Evolutionary conservation across 176 grass and related monocot genomes (phyloP).

Genomic region (Phoenix dactylifera): DNA sequence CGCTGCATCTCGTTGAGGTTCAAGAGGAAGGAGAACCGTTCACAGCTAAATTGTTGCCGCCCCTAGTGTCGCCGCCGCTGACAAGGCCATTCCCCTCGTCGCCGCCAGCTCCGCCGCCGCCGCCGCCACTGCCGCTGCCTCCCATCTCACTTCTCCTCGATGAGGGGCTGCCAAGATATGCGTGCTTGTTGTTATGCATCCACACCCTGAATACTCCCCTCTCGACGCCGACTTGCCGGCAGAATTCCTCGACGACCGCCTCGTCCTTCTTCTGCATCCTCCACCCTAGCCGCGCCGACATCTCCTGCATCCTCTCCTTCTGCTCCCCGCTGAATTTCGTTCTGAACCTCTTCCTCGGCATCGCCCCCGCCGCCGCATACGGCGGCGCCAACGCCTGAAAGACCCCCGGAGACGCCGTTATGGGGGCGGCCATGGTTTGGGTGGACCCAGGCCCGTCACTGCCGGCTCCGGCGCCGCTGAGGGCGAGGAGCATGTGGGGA

Average conservation of each 20-base stretch:
- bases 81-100: neutral
- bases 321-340: constrained; percentile 86
- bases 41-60: constrained; percentile 11
- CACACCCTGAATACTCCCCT: constrained; percentile 97
- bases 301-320: constrained; percentile 96
- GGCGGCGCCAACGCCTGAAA: constrained; percentile 9
- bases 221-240: constrained; percentile 80
- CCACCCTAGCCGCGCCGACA: constrained; percentile 88
- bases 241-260: constrained; percentile 70
- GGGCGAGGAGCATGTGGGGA: constrained; percentile 82
- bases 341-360: constrained; percentile 73
- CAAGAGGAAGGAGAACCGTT: constrained; percentile 31
- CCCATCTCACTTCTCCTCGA: constrained; percentile 7
- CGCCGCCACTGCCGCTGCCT: constrained; percentile 1
- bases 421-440: neutral
- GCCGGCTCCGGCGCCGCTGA: constrained; percentile 17
- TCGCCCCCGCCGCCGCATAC: neutral
- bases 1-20: too few relatives aligned
- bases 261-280: constrained; percentile 91
- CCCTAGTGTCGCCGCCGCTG: too few relatives aligned
- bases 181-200: constrained; percentile 99
- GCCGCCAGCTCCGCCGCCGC: neutral
- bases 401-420: constrained; percentile 3
- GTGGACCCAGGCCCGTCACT: too few relatives aligned
- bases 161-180: constrained; percentile 36